Evolutionary conservation across 2,329 filamentous ascomycete genomes (phyloP), one percentile per base, ranked within the genome.

Genomic region (Fusarium nodosum): DNA sequence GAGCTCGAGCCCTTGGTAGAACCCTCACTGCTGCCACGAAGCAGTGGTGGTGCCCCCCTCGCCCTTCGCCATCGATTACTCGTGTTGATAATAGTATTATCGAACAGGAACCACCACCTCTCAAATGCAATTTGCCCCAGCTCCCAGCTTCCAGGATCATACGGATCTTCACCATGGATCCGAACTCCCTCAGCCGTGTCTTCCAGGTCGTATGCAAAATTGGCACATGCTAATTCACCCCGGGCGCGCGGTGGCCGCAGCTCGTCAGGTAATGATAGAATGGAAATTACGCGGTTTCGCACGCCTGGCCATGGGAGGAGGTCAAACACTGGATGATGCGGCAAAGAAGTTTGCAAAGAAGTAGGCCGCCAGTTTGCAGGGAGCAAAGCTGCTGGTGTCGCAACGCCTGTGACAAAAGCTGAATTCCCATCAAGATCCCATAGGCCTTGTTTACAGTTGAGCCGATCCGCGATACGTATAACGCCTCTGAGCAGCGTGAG

Each of bases 101-200:
- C 87, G 72, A 89, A 85, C 36, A 87, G 76, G 76, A 87, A 89
- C 86, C 86, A 90, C 87, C 87, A 89, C 41, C 83, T 81, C 75
- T 84, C 82, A 74, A 88, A 88, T 24, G 88, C 76, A n/a, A 82
- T 72, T 75, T 88, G 85, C 2, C 87, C 86, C 15, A 89, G 80
- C 74, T 90, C 87, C 86, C 87, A 90, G 31, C 79, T 80, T 26
- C 75, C 73, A 8, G 80, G 77, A 50, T 85, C 80, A 64, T 83
- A 85, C 22, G 85, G 83, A 64, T 87, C 84, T 1, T 77, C 72
- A 7, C 84, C 82, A 74, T 82, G 84, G 64, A 89, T 81, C 15
- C 83, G 74, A 53, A 84, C 71, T 1, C 87, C 87, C 67, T 88
- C 86, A 0, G 81, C 74, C 5, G 72, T 76, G 68, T 89, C 86